Conservation (phyloP, 345 rosid genomes). For the Diplotaxis tenuifolia region DNA sequence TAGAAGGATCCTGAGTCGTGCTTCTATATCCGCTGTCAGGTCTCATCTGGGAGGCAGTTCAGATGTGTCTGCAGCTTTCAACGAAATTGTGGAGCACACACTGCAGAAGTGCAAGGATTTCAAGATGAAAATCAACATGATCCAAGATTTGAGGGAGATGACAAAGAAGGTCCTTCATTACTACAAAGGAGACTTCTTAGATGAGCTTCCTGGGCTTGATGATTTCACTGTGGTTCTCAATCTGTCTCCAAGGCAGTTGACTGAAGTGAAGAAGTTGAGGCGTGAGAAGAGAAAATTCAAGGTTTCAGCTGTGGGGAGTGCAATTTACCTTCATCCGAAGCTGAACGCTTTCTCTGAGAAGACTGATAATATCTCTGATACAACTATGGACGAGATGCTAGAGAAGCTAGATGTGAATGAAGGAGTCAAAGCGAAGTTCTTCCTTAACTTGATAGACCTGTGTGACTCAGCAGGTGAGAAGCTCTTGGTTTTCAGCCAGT, state of each 20-base stretch:
- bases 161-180: slow-evolving; percentile 86
- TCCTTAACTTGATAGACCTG: slow-evolving; percentile 63
- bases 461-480: slow-evolving; percentile 74
- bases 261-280: slow-evolving; percentile 56
- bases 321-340: slow-evolving; percentile 70
- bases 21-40: slow-evolving; percentile 48
- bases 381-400: slow-evolving; percentile 60
- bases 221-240: slow-evolving; percentile 81
- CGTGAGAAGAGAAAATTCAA: slow-evolving; percentile 51
- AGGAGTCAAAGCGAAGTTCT: slow-evolving; percentile 84
- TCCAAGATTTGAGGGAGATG: slow-evolving; percentile 90
- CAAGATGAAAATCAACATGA: slow-evolving; percentile 58
- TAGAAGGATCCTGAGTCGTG: slow-evolving; percentile 70
- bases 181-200: slow-evolving; percentile 94
- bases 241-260: slow-evolving; percentile 62
- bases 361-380: slow-evolving; percentile 39
- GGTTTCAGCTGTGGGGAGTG: slow-evolving; percentile 69
- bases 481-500: slow-evolving; percentile 89
- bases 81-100: slow-evolving; percentile 74
- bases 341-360: slow-evolving; percentile 42
- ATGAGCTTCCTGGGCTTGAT: slow-evolving; percentile 90
- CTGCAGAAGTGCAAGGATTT: slow-evolving; percentile 71
- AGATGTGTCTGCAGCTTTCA: slow-evolving; percentile 55
- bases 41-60: slow-evolving; percentile 46
- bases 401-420: slow-evolving; percentile 56